Base-by-base conservation (phyloP, 192 early-diverging fungal species). In the Backusella morwellensis region DNA sequence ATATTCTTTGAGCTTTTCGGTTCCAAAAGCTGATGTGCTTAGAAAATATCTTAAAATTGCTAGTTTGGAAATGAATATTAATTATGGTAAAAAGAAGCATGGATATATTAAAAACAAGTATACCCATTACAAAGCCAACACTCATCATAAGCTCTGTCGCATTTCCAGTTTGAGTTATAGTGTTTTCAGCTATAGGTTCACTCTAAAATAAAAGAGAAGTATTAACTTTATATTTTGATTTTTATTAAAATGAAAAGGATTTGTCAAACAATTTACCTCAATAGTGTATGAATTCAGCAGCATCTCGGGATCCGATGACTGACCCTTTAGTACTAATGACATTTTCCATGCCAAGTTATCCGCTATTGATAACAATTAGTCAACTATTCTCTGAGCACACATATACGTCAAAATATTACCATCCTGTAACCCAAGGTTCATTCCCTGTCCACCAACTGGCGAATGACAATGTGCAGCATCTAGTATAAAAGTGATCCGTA, bases 311-410 rank as follows among this genome's bases (percentile, higher is more conserved):
- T 82, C 66, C 1, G 36, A 44, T 1, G 79, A 76, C 21, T 59
- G 36, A 44, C 79, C 77, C 0, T 82, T 80, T 12, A 86, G 32
- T 3, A 83, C 83, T 12, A 82, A 35, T 0, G 86, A 79, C 15
- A 86, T 71, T 70, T 85, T 88, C 85, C 86, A 88, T 11, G 81
- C 80, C 38, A 88, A 50, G 32, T 85, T 85, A 35, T 81, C 67
- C 5, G 83, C 83, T 82, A 82, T 5, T 26, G 8, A 66, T 40
- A 74, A 9, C 17, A 38, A 5, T 63, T 63, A 15, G 11, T 35
- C n/a, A 54, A 54, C 0, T 7, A n/a, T 17, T 38, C 50, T 54
- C 21, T 54, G 3, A n/a, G 36, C 40, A 63, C 3, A n/a, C 7
- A 38, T 41, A 40, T 8, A 56, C 36, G 54, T 54, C 42, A n/a